Evolutionary conservation across 1,284 basidiomycete genomes (phyloP).

Genomic region (Takashimella tepidaria): DNA sequence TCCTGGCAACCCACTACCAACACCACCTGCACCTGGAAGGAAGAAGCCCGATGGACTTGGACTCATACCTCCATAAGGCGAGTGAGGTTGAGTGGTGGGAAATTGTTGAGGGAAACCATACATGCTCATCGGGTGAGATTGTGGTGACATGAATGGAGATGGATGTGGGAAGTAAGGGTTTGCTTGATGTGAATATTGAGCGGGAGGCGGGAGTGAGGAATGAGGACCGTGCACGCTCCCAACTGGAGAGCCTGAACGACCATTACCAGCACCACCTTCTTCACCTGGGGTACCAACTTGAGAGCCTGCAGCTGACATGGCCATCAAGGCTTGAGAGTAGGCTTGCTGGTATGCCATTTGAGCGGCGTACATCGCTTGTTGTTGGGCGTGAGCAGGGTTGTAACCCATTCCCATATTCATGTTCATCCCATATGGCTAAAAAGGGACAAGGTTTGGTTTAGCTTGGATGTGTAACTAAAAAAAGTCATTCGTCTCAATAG

Average conservation of each 20-base stretch:
- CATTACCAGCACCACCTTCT: conserved; percentile 29
- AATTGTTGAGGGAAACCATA: neutral
- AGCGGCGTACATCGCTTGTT: conserved; percentile 78
- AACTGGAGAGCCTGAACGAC: conserved; percentile 11
- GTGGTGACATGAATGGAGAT: neutral
- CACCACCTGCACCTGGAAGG: too few species aligned
- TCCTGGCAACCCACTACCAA: too few species aligned
- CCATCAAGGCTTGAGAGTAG: conserved; percentile 74
- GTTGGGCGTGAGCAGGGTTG: conserved; percentile 53
- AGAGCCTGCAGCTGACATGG: conserved; percentile 72
- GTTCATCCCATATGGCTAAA: conserved; percentile 10
- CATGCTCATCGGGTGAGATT: neutral
- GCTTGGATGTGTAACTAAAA: too few species aligned
- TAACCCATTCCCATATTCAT: neutral
- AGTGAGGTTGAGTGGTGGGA: too few species aligned
- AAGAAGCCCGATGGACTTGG: neutral
- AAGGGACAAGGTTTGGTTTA: neutral
- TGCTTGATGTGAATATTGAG: conserved; percentile 2
- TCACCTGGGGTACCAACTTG: conserved; percentile 52
- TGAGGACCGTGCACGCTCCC: conserved; percentile 11
- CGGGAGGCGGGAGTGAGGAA: neutral
- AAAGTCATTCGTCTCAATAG: too few species aligned
- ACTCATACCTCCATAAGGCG: neutral
- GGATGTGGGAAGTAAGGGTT: conserved; percentile 4
- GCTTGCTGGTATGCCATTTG: conserved; percentile 77